Base-by-base conservation (phyloP, 495 filamentous ascomycete species). In the Endocarpon pusillum region DNA sequence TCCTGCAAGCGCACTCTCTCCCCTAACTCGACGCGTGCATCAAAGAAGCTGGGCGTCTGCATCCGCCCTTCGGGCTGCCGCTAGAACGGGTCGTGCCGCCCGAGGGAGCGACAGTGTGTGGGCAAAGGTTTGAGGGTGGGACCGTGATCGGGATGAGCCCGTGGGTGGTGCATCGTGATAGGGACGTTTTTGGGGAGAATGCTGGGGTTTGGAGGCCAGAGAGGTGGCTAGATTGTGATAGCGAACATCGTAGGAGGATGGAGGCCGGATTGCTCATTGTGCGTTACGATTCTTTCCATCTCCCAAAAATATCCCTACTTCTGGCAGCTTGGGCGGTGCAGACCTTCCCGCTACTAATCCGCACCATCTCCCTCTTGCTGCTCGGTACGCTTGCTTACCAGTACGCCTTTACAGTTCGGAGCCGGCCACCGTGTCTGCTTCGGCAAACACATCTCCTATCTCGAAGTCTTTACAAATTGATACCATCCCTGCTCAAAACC, bases 341-440 rank as follows among this genome's bases (percentile, higher is more conserved):
- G n/a, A n/a, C n/a, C n/a, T n/a, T n/a, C n/a, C n/a, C n/a, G n/a
- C n/a, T n/a, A n/a, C n/a, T n/a, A n/a, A n/a, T n/a, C n/a, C n/a
- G n/a, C n/a, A n/a, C n/a, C n/a, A n/a, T n/a, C n/a, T n/a, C n/a
- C n/a, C n/a, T n/a, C n/a, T n/a, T n/a, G n/a, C n/a, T n/a, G n/a
- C n/a, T n/a, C n/a, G n/a, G n/a, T n/a, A n/a, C n/a, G n/a, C n/a
- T n/a, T n/a, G n/a, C n/a, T n/a, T n/a, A n/a, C n/a, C n/a, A n/a
- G n/a, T n/a, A 57, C 45, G 21, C 67, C 78, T 61, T 53, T 76
- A 38, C 72, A 75, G 30, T 81, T 78, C 57, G 76, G 77, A 1
- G 68, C 64, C 1, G 78, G 78, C 2, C 53, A 57, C 3, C 48
- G 76, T 30, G 68, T 66, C 0, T 83, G 78, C 45, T 69, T 78